Evolutionary conservation across 768 basidiomycete species (phyloP), one percentile per base, ranked within the genome.

Genomic region (Rhodotorula diobovata): DNA sequence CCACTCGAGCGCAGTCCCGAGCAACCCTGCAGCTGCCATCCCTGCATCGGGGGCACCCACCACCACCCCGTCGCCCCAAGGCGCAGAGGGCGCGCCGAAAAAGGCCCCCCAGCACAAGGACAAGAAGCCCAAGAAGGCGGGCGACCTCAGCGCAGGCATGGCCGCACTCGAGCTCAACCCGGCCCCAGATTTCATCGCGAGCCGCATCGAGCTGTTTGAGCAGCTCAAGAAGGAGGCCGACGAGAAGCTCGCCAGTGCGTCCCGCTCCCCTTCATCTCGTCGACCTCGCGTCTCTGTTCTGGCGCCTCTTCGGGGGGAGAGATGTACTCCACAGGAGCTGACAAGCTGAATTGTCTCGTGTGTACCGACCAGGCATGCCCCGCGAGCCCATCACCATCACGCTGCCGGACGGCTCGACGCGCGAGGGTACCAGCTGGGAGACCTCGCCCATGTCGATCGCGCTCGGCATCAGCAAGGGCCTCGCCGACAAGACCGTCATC

Each of bases 371-470:
- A 76, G 76, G 61, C 37, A 68, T 95, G 83, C 88, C 91, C 14
- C 86, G 91, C 50, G 87, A 90, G 73, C 87, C 89, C 58, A 95
- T 98, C 76, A 84, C 82, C 5, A 83, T 99, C 78, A 93, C 90
- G 8, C 81, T 99, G 73, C 89, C 87, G 11, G 91, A 97, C 83
- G 93, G 94, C 25, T 87, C 89, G 14, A 85, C 88, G 76, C 86
- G 90, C 63, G 86, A 89, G 71, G 95, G 87, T 30, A 92, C 83
- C 70, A 89, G 90, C 80, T 99, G 92, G 92, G 91, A 96, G 83
- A 97, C 95, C 30, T 89, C 86, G 66, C 96, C 96, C 3, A 86
- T 97, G 87, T 87, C 90, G 77, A 82, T 99, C 69, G 94, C 95
- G 56, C 90, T 90, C 79, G 87, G 87, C 76, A 84, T 99, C 59